Percentiles rank a stretch among this genome's conserved stretches.
These are phyloP conservation scores for Caryocar brasiliense DNA, from an alignment of 441 rosid genomes.

Conservation along the genomic window DNA sequence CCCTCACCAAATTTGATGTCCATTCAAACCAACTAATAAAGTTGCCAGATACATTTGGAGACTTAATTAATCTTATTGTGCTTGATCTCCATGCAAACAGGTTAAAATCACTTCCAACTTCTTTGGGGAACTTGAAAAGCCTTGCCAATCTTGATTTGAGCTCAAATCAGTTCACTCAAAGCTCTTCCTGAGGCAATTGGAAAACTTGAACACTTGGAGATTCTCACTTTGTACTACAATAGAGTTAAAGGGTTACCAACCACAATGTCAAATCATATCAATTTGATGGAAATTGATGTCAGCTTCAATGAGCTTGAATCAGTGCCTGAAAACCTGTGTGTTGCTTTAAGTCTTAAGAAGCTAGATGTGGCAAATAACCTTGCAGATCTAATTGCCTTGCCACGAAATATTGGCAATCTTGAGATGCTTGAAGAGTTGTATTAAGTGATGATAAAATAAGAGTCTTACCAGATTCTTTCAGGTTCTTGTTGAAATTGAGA, in stretches of 20 bases:
- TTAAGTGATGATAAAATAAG: conserved; percentile 50
- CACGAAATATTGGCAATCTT: conserved; percentile 50
- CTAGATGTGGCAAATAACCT: conserved; percentile 51
- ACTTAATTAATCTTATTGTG: conserved; percentile 32
- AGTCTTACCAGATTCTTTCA: conserved; percentile 44
- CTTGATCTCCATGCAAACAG: conserved; percentile 55
- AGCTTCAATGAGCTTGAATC: conserved; percentile 60
- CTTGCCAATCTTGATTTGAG: conserved; percentile 39
- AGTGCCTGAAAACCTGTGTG: conserved; percentile 49
- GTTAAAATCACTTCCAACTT: conserved; percentile 38
- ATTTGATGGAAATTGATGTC: conserved; percentile 49
- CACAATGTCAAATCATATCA: conserved; percentile 39
- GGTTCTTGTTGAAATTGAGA: conserved; percentile 37
- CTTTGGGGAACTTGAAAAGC: conserved; percentile 39
- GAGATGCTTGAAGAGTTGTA: conserved; percentile 64
- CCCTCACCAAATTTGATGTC: conserved; percentile 39
- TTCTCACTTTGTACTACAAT: conserved; percentile 50
- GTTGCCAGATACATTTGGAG: conserved; percentile 50
- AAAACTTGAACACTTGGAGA: conserved; percentile 38
- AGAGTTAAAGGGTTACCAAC: conserved; percentile 56
- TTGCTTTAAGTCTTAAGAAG: conserved; percentile 39
- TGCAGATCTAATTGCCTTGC: conserved; percentile 53
- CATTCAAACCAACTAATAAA: conserved; percentile 61
- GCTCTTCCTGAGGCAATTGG: conserved; percentile 66
- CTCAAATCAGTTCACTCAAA: conserved; percentile 36